phyloP scores from a whole-genome alignment of 805 yeast species.

The Kodamaea kaohsiungensis region DNA sequence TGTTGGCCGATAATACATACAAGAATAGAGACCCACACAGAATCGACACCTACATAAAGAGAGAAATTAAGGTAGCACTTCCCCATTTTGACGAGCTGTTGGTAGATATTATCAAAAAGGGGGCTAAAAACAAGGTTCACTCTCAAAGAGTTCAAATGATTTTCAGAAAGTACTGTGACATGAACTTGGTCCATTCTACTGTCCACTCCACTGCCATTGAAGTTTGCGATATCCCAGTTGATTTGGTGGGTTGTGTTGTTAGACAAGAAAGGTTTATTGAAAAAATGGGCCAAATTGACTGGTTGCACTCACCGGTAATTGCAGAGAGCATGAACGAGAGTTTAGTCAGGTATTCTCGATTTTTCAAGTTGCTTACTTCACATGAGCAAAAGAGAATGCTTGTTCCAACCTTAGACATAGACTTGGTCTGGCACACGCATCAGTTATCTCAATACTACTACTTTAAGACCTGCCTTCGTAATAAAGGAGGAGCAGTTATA shows the following conservation, averaged over 20 bases:
- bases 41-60: slow-evolving; percentile 10
- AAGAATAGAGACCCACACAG: neutral
- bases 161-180: slow-evolving; percentile 12
- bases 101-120: neutral
- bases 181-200: slow-evolving; percentile 15
- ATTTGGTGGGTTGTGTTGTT: slow-evolving; percentile 25
- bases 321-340: slow-evolving; percentile 16
- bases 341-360: slow-evolving; percentile 18
- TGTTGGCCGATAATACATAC: slow-evolving; percentile 4
- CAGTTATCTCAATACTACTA: slow-evolving; percentile 20
- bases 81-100: neutral
- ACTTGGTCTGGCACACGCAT: slow-evolving; percentile 31
- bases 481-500: slow-evolving; percentile 12
- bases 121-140: slow-evolving; percentile 1
- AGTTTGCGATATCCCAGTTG: slow-evolving; percentile 16
- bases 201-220: neutral
- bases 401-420: slow-evolving; percentile 31
- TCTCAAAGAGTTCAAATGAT: slow-evolving; percentile 3
- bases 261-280: slow-evolving; percentile 24
- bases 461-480: slow-evolving; percentile 12
- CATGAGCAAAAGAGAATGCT: slow-evolving; percentile 10
- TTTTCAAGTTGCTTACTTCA: slow-evolving; percentile 11
- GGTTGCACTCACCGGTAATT: slow-evolving; percentile 17
- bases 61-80: neutral
- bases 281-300: slow-evolving; percentile 20